phyloP scores from a whole-genome alignment of 2,329 filamentous ascomycete genomes.

The Penicillium sp. region DNA sequence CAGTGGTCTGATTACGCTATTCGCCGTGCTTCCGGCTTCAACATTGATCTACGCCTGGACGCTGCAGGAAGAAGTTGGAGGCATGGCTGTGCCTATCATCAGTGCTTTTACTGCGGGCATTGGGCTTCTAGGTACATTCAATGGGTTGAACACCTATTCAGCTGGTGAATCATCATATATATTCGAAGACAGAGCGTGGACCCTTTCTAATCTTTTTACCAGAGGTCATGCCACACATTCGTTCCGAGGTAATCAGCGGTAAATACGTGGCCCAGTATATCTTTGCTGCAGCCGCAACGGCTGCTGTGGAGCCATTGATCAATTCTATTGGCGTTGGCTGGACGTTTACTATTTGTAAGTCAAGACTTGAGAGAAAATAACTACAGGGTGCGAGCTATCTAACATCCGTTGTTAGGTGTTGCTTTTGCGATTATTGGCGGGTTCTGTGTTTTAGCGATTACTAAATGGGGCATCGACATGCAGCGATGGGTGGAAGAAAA shows the following conservation, averaged over 20 bases:
- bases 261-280: slow-evolving; percentile 82
- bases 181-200: slow-evolving; percentile 5
- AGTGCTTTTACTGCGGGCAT: slow-evolving; percentile 75
- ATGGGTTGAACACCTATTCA: slow-evolving; percentile 73
- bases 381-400: slow-evolving; percentile 50
- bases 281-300: slow-evolving; percentile 73
- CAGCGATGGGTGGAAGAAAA: slow-evolving; percentile 42
- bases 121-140: slow-evolving; percentile 75
- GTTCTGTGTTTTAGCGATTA: slow-evolving; percentile 36
- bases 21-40: slow-evolving; percentile 63
- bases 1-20: slow-evolving; percentile 62
- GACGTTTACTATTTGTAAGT: slow-evolving; percentile 73
- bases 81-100: slow-evolving; percentile 67
- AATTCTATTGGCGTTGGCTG: slow-evolving; percentile 77
- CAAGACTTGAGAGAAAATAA: slow-evolving; percentile 30
- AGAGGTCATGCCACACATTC: slow-evolving; percentile 54
- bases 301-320: slow-evolving; percentile 73
- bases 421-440: slow-evolving; percentile 39
- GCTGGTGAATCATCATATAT: slow-evolving; percentile 34
- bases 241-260: slow-evolving; percentile 77
- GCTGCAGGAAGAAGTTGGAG: slow-evolving; percentile 60
- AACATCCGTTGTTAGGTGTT: slow-evolving; percentile 31
- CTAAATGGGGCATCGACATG: slow-evolving; percentile 42
- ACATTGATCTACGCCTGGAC: slow-evolving; percentile 73
- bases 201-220: background rate